A percentile compares a stretch with the other conserved stretches of the same genome.
These are phyloP conservation scores for Picea abies DNA, from an alignment of 83 land plant genomes.

Conservation along the genomic window DNA sequence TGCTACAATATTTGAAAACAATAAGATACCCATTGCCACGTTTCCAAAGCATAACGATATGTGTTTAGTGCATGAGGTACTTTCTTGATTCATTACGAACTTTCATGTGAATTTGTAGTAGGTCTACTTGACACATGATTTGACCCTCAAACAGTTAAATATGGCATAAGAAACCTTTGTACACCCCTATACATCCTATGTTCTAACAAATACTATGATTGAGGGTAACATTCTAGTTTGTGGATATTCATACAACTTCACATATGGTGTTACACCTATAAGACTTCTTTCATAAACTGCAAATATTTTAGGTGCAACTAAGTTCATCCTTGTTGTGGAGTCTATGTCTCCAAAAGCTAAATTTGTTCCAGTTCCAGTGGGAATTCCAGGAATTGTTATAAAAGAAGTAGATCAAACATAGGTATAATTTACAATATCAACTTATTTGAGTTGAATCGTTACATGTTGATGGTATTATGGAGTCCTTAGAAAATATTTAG, in stretches of 20 bases:
- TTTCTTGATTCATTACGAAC: too few relatives aligned
- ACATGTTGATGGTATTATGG: not conserved
- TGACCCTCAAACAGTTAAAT: too few relatives aligned
- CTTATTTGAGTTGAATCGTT: not conserved
- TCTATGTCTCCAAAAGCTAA: constrained; percentile 72
- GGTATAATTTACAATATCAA: constrained; percentile 38
- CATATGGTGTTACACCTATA: constrained; percentile 70
- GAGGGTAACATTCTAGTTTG: constrained; percentile 85
- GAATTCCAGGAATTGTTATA: constrained; percentile 81
- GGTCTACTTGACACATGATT: too few relatives aligned
- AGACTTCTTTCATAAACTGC: constrained; percentile 72
- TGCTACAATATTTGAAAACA: too few relatives aligned
- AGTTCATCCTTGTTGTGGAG: constrained; percentile 82
- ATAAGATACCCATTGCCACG: too few relatives aligned
- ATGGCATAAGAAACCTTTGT: too few relatives aligned
- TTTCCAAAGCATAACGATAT: too few relatives aligned
- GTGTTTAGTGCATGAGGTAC: too few relatives aligned
- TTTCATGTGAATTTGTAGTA: too few relatives aligned
- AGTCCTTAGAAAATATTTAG: not conserved
- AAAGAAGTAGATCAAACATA: constrained; percentile 54
- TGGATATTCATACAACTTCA: constrained; percentile 83
- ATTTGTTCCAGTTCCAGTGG: constrained; percentile 77
- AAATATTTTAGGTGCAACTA: constrained; percentile 65
- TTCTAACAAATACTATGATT: too few relatives aligned
- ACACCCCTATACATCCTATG: too few relatives aligned